phyloP scores from a whole-genome alignment of 73 alveolate genomes.

The Uronychia binucleata region DNA sequence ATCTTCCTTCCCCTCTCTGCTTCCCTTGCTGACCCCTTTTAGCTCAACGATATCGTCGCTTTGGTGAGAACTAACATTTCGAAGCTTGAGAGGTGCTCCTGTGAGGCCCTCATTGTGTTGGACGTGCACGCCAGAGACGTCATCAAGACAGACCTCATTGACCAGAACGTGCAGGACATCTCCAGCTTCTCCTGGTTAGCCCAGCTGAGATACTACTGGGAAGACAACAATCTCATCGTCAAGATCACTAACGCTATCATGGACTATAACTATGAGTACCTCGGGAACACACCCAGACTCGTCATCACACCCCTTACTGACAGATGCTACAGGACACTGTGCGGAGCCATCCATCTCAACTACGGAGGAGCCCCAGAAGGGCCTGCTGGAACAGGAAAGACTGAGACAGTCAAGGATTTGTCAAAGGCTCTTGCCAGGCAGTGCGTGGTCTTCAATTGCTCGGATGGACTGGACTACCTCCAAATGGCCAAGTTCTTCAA shows the following conservation, averaged over 20 bases:
- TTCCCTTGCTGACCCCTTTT: slow-evolving; percentile 1
- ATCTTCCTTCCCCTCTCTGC: not conserved
- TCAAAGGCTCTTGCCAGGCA: slow-evolving; percentile 95
- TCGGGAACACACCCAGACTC: slow-evolving; percentile 93
- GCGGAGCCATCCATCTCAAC: slow-evolving; percentile 96
- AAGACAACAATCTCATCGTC: slow-evolving; percentile 87
- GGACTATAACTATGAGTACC: slow-evolving; percentile 89
- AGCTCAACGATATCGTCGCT: slow-evolving; percentile 96
- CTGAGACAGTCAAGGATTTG: slow-evolving; percentile 99
- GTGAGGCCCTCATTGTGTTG: slow-evolving; percentile 94
- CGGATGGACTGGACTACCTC: slow-evolving; percentile 97
- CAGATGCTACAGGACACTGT: slow-evolving; percentile 94
- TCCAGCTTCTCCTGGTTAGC: slow-evolving; percentile 96
- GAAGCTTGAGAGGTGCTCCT: slow-evolving; percentile 93
- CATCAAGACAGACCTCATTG: slow-evolving; percentile 74
- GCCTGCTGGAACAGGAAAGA: slow-evolving; percentile 99
- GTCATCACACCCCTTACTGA: slow-evolving; percentile 99
- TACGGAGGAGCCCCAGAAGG: slow-evolving; percentile 99
- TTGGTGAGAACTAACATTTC: slow-evolving; percentile 98
- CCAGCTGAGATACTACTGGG: slow-evolving; percentile 96
- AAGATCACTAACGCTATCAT: slow-evolving; percentile 91
- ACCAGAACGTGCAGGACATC: slow-evolving; percentile 79
- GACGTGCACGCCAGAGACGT: slow-evolving; percentile 98
- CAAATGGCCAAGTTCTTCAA: slow-evolving; percentile 99
- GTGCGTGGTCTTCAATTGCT: slow-evolving; percentile 96